Evolutionary conservation across 2,329 filamentous ascomycete species (phyloP).

Genomic region (Aspergillus melleus): DNA sequence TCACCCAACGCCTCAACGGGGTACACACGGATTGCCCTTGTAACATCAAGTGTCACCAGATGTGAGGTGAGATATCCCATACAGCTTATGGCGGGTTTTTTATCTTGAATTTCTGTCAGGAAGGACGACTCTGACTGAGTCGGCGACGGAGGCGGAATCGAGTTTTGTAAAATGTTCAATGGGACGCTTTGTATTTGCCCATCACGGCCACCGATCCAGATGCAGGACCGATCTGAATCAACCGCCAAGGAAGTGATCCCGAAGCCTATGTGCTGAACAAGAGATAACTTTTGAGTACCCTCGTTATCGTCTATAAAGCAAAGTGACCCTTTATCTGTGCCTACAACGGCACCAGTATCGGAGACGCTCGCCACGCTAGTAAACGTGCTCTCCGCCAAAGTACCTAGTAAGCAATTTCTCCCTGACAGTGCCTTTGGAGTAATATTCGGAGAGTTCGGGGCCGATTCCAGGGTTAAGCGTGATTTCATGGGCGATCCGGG

Average conservation of each 20-base stretch:
- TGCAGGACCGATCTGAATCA: conserved; percentile 53
- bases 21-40: conserved; percentile 67
- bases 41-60: conserved; percentile 73
- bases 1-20: conserved; percentile 47
- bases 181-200: conserved; percentile 55
- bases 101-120: conserved; percentile 23
- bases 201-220: conserved; percentile 69
- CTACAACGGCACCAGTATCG: conserved; percentile 73
- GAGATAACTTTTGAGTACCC: conserved; percentile 68
- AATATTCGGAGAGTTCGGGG: conserved; percentile 39
- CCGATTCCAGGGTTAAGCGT: conserved; percentile 48
- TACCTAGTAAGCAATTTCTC: conserved; percentile 81
- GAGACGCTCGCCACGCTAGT: conserved; percentile 73
- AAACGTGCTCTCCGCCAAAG: conserved; percentile 80
- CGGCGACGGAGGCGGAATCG: conserved; percentile 34
- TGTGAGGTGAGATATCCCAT: conserved; percentile 68
- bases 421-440: conserved; percentile 73
- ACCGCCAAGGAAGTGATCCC: conserved; percentile 66
- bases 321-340: conserved; percentile 85
- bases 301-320: conserved; percentile 80
- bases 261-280: conserved; percentile 67
- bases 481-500: conserved; percentile 64
- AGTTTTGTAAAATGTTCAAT: conserved; percentile 30
- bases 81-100: conserved; percentile 55
- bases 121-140: conserved; percentile 26